Conservation (phyloP, 2,329 filamentous ascomycete genomes). For the Diaporthe batatas region DNA sequence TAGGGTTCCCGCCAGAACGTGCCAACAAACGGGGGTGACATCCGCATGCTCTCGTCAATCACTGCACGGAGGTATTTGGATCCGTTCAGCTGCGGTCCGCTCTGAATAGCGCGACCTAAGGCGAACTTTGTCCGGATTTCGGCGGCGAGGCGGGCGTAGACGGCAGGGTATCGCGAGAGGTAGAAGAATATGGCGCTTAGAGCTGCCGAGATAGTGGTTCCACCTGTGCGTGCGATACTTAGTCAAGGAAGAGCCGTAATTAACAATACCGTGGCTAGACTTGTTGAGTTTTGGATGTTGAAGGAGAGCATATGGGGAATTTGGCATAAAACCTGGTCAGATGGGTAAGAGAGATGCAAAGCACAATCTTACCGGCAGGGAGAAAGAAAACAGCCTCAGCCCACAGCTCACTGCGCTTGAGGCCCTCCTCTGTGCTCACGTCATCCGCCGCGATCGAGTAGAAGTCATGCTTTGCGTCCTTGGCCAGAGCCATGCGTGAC, state of each 20-base stretch:
- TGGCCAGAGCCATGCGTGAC: slow-evolving; percentile 38
- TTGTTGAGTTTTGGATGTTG: not conserved
- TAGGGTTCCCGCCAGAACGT: too few species aligned
- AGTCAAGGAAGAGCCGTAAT: too few species aligned
- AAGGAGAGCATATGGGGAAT: too few species aligned
- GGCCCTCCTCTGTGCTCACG: slow-evolving; percentile 6
- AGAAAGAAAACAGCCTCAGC: slow-evolving; percentile 24
- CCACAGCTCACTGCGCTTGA: slow-evolving; percentile 7
- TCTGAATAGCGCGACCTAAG: too few species aligned
- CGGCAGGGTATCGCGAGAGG: slow-evolving; percentile 32
- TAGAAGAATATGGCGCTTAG: slow-evolving; percentile 39
- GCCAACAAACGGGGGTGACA: too few species aligned
- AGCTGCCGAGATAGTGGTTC: slow-evolving; percentile 6
- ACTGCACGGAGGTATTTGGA: too few species aligned
- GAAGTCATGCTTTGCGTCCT: slow-evolving; percentile 38
- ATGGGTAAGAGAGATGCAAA: not conserved
- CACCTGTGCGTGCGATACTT: too few species aligned
- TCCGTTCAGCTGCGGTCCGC: too few species aligned
- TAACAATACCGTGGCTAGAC: not conserved
- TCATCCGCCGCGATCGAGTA: slow-evolving; percentile 34
- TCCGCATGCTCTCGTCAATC: too few species aligned
- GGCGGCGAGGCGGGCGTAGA: slow-evolving; percentile 31
- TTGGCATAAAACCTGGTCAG: not conserved
- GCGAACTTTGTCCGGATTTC: slow-evolving; percentile 33
- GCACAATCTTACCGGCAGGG: not conserved